Evolutionary conservation across 805 yeast species (phyloP).

Genomic region (Suhomyces kilbournensis): DNA sequence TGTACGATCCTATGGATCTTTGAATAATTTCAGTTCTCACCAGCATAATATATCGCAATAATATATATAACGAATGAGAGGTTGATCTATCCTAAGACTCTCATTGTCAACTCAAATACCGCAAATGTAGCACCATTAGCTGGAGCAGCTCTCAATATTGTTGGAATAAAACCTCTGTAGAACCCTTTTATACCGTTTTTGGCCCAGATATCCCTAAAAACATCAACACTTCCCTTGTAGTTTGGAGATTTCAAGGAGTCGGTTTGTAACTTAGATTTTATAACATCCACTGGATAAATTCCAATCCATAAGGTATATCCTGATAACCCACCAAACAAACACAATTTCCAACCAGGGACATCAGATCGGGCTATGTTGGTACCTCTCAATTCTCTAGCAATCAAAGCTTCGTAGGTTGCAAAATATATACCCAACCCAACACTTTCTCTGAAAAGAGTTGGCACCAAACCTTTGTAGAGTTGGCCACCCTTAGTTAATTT

Average conservation of each 20-base stretch:
- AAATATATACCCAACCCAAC: conserved; percentile 95
- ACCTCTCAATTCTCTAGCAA: conserved; percentile 57
- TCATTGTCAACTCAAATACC: conserved; percentile 87
- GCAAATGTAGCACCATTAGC: conserved; percentile 97
- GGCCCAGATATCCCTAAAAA: conserved; percentile 49
- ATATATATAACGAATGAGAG: not conserved
- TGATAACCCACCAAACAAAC: conserved; percentile 84
- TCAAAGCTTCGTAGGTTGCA: conserved; percentile 84
- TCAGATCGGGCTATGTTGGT: conserved; percentile 53
- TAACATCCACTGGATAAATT: conserved; percentile 84
- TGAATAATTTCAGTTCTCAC: not conserved
- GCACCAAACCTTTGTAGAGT: conserved; percentile 75
- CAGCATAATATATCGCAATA: not conserved
- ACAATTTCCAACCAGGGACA: conserved; percentile 83
- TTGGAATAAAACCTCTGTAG: conserved; percentile 88
- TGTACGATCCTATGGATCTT: not conserved
- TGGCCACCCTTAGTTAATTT: conserved; percentile 56
- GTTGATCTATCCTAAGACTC: conserved; percentile 41
- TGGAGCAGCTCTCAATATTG: conserved; percentile 94
- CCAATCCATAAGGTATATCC: conserved; percentile 89
- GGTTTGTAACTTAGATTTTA: conserved; percentile 84
- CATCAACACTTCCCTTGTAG: conserved; percentile 58
- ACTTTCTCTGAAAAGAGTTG: conserved; percentile 93
- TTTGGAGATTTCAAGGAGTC: conserved; percentile 56
- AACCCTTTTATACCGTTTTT: conserved; percentile 74